Percentiles rank a stretch among this genome's conserved stretches.
These are phyloP conservation scores for Beauveria asiatica DNA, from an alignment of 2,329 filamentous ascomycete species.

Conservation along the genomic window DNA sequence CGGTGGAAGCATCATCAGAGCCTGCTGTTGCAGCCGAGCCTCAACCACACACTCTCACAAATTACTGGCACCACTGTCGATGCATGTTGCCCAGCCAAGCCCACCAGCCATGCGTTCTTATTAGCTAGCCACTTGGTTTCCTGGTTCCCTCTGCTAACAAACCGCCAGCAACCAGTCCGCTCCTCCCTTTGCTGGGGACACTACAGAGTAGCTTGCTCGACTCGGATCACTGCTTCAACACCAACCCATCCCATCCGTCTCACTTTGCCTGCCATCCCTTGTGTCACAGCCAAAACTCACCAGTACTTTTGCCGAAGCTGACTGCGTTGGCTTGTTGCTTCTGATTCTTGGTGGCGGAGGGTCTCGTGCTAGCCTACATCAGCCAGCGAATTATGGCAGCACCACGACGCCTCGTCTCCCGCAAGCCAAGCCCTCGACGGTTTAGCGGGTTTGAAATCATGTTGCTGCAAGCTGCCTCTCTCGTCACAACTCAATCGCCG, in stretches of 20 bases:
- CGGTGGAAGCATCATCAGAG: background rate
- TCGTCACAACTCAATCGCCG: background rate
- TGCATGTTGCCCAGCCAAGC: background rate
- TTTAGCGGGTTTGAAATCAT: background rate
- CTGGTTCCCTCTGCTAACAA: background rate
- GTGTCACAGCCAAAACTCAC: background rate
- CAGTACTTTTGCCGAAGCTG: background rate
- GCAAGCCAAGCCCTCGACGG: background rate
- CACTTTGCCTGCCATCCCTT: background rate
- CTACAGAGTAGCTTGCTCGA: background rate
- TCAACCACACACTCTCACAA: background rate
- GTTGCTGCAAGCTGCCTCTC: background rate
- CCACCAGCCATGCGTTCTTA: background rate
- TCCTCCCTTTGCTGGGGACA: background rate
- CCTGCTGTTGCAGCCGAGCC: background rate
- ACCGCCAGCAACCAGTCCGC: background rate
- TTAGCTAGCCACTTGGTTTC: background rate
- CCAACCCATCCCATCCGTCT: background rate
- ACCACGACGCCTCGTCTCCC: slow-evolving; percentile 3
- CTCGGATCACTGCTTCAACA: background rate
- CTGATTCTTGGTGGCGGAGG: slow-evolving; percentile 1
- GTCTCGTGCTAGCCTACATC: background rate
- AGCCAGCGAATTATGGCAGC: slow-evolving; percentile 2
- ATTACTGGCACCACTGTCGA: background rate
- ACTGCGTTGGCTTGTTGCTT: background rate